These are phyloP conservation scores for Falciphora oryzae DNA, from an alignment of 2,329 filamentous ascomycete genomes.

Conservation along the genomic window DNA sequence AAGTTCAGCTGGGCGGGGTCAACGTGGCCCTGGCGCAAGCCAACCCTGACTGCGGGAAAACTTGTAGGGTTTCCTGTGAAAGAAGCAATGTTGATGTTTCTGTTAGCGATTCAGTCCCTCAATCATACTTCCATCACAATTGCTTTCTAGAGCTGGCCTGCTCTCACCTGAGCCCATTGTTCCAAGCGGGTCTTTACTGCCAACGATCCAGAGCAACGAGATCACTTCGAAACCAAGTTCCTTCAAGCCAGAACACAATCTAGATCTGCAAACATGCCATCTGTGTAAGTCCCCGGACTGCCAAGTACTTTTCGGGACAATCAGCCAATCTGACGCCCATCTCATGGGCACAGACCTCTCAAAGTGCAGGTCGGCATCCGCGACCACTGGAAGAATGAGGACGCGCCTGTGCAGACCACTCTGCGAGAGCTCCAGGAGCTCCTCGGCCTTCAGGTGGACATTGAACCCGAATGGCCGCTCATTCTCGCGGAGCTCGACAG, in stretches of 20 bases:
- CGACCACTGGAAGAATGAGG: conserved; percentile 34
- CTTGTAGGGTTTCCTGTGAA: background rate
- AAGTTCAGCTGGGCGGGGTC: background rate
- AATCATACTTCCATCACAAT: no score
- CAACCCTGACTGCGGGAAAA: no score
- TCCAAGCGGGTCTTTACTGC: no score
- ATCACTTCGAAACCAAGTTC: no score
- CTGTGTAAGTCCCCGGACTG: background rate
- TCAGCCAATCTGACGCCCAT: background rate
- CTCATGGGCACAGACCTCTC: conserved; percentile 29
- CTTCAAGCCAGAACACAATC: no score
- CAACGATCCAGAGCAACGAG: no score
- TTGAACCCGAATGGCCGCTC: conserved; percentile 38
- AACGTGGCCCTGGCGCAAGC: background rate
- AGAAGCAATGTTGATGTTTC: background rate
- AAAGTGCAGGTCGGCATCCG: conserved; percentile 37
- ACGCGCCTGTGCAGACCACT: conserved; percentile 27
- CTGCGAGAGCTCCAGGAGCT: conserved; percentile 25
- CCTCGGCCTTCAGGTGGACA: conserved; percentile 33
- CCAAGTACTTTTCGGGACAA: background rate
- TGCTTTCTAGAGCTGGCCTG: no score
- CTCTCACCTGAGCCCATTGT: no score
- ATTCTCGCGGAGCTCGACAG: conserved; percentile 31
- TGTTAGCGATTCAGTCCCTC: background rate
- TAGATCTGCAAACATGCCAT: background rate